Evolutionary conservation across 345 rosid species (phyloP).

Genomic region (Nephelium lappaceum): DNA sequence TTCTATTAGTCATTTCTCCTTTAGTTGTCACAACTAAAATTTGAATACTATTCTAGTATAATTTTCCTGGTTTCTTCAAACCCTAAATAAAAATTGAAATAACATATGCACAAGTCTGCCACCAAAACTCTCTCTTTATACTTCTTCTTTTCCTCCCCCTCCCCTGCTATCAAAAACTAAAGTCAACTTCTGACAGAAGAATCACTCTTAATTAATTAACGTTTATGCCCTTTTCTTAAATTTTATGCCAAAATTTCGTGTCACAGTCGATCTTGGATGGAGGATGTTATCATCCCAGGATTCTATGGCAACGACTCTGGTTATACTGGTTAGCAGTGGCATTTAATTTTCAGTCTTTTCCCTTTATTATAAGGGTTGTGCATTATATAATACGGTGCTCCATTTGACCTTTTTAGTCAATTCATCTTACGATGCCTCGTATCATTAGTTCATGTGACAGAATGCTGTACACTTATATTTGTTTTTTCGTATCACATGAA

Average conservation of each 20-base stretch:
- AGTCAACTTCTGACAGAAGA: conserved; percentile 1
- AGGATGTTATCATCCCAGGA: conserved; percentile 60
- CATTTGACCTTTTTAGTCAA: background rate
- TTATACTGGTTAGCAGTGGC: conserved; percentile 68
- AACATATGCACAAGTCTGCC: background rate
- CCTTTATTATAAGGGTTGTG: background rate
- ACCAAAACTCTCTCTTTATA: conserved; percentile 6
- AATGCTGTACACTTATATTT: background rate
- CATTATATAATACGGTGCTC: background rate
- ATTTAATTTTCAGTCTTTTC: conserved; percentile 1
- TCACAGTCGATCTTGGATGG: conserved; percentile 67
- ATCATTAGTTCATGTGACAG: background rate
- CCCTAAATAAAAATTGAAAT: conserved; percentile 1
- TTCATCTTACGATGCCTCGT: background rate
- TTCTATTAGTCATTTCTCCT: conserved; percentile 11
- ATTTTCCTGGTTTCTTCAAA: conserved; percentile 3
- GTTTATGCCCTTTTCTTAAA: conserved; percentile 6
- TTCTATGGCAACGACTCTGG: conserved; percentile 40
- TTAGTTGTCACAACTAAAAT: background rate
- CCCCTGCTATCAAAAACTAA: background rate
- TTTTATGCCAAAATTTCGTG: conserved; percentile 15
- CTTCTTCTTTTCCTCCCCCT: background rate
- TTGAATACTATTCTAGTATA: too few species aligned
- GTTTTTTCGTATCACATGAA: background rate
- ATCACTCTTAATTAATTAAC: conserved; percentile 4